phyloP scores from a whole-genome alignment of 2,329 filamentous ascomycete species.

The Trichoderma endophyticum region DNA sequence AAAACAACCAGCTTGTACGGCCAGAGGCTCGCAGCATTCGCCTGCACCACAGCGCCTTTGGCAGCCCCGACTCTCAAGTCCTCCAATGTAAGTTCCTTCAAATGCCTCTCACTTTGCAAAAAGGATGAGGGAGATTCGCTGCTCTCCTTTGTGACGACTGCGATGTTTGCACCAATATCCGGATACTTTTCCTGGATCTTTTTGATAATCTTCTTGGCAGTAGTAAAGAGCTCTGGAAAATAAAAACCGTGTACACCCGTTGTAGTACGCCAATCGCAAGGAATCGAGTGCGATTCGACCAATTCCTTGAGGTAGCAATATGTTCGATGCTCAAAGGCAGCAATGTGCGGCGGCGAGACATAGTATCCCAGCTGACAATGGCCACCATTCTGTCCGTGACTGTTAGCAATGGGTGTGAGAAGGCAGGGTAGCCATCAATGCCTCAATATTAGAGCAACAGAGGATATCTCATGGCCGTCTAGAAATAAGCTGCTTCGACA shows the following conservation, averaged over 20 bases:
- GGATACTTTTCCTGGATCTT: neutral
- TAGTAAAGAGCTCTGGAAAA: neutral
- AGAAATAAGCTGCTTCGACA: neutral
- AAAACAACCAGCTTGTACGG: neutral
- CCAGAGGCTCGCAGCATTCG: neutral
- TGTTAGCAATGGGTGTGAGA: neutral
- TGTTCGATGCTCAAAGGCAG: neutral
- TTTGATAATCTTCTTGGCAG: neutral
- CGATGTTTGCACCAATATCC: neutral
- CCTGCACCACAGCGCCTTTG: neutral
- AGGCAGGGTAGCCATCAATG: neutral
- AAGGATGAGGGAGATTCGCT: fast-evolving
- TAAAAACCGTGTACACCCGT: neutral
- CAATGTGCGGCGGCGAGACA: neutral
- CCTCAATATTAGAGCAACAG: neutral
- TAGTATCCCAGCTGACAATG: neutral
- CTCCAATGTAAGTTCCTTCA: neutral
- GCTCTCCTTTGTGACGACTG: neutral
- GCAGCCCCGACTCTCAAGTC: neutral
- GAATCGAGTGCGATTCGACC: neutral
- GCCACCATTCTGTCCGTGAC: neutral
- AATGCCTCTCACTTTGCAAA: neutral
- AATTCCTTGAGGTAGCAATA: neutral
- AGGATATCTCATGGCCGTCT: neutral
- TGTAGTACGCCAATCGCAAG: neutral